Conservation (phyloP, 2,329 filamentous ascomycete genomes). For the Trichoderma sp. region DNA sequence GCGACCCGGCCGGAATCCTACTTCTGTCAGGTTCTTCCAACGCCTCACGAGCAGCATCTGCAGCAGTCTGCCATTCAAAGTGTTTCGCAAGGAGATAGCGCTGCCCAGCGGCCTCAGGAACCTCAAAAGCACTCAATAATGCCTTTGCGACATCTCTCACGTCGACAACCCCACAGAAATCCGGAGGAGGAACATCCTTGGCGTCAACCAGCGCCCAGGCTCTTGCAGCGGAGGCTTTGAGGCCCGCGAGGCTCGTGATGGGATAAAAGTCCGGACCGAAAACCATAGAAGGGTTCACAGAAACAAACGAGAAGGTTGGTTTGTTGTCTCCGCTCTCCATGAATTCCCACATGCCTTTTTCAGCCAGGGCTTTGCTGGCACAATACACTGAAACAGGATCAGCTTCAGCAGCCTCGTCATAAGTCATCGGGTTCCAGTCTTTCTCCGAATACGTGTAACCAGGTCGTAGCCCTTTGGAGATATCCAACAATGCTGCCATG, state of each 20-base stretch:
- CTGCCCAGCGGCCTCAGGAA: background rate
- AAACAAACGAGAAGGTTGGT: slow-evolving; percentile 23
- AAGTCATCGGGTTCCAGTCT: background rate
- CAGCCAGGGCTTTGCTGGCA: slow-evolving; percentile 55
- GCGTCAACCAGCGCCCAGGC: background rate
- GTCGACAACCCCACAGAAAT: background rate
- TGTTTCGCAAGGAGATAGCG: background rate
- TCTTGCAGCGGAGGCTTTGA: background rate
- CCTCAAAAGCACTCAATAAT: background rate
- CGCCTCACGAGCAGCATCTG: background rate
- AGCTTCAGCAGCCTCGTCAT: background rate
- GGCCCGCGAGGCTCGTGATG: background rate
- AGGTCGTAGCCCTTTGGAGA: background rate
- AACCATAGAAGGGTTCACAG: background rate
- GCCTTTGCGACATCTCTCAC: background rate
- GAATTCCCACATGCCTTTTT: slow-evolving; percentile 63
- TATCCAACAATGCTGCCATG: background rate
- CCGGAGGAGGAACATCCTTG: background rate
- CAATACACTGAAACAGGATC: slow-evolving; percentile 26
- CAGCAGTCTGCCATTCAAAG: background rate
- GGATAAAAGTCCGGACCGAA: background rate
- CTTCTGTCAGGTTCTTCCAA: background rate
- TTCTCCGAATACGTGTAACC: background rate
- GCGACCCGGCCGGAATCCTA: background rate
- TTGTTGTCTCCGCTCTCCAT: slow-evolving; percentile 21